phyloP scores from a whole-genome alignment of 2,329 filamentous ascomycete genomes.

The Cytospora piceicola region DNA sequence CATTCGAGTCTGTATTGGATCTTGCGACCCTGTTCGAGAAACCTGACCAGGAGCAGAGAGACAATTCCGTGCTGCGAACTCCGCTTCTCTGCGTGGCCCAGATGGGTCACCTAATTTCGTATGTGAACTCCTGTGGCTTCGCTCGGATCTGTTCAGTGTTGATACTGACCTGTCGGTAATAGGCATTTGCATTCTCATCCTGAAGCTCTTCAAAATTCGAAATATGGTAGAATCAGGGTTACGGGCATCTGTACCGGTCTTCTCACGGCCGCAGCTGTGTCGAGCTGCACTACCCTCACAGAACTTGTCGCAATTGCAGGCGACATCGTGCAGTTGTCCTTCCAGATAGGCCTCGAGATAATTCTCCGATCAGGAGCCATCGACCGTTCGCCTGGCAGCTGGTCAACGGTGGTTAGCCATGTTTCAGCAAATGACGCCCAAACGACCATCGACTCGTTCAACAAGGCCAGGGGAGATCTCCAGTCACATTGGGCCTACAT shows the following conservation, averaged over 20 bases:
- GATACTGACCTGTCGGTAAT: too few species aligned
- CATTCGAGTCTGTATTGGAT: not conserved
- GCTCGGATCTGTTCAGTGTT: too few species aligned
- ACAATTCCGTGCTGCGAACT: not conserved
- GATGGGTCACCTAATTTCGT: not conserved
- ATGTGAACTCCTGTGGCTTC: not conserved
- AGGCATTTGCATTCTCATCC: not conserved
- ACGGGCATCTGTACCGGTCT: not conserved
- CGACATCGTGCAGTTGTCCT: not conserved
- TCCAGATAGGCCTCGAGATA: not conserved
- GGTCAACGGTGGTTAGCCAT: conserved; percentile 1
- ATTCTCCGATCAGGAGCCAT: not conserved
- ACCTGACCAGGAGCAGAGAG: not conserved
- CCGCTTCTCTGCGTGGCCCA: conserved; percentile 1
- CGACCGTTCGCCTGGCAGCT: conserved; percentile 1
- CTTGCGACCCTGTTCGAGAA: not conserved
- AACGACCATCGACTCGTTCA: not conserved
- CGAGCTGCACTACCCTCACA: not conserved
- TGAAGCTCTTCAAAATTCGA: not conserved
- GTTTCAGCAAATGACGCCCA: not conserved
- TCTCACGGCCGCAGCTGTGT: conserved; percentile 2
- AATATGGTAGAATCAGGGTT: not conserved
- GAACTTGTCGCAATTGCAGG: not conserved
- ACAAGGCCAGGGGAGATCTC: not conserved
- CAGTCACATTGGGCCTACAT: not conserved